Evolutionary conservation across 208 protist genomes (phyloP).

Genomic region (Acanthamoeba rhysodes): DNA sequence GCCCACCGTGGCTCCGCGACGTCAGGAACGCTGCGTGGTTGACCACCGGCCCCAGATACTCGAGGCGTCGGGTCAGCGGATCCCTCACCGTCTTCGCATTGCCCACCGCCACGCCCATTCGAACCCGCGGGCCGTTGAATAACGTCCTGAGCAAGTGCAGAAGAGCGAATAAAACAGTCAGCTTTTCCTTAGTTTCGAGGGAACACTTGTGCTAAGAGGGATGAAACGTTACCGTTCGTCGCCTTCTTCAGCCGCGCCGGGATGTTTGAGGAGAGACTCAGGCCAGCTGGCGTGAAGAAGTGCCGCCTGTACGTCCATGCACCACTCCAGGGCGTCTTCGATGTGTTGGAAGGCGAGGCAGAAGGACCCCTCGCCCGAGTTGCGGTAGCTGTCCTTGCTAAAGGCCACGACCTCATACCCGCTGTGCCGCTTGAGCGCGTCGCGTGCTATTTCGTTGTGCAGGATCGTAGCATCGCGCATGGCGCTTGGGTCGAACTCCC

Average conservation of each 20-base stretch:
- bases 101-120: conserved; percentile 24
- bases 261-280: background rate
- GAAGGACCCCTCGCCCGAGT: conserved; percentile 50
- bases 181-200: too few relatives aligned
- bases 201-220: background rate
- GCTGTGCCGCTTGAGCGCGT: background rate
- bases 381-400: background rate
- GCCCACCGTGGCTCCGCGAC: background rate
- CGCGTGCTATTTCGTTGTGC: background rate
- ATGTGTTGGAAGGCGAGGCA: conserved; percentile 41
- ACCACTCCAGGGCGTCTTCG: background rate
- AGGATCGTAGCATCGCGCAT: conserved; percentile 50
- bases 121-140: background rate
- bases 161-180: background rate
- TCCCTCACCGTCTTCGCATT: background rate
- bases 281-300: conserved; percentile 28
- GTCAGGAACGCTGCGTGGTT: conserved; percentile 20
- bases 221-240: background rate
- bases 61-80: conserved; percentile 10
- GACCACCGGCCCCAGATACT: conserved; percentile 40
- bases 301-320: background rate
- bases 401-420: conserved; percentile 22
- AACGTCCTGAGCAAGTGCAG: background rate
- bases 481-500: background rate
- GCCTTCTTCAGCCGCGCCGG: conserved; percentile 29